Base-by-base conservation (phyloP, 108 stramenopile species). In the Pseudonitzschia multiseries region DNA sequence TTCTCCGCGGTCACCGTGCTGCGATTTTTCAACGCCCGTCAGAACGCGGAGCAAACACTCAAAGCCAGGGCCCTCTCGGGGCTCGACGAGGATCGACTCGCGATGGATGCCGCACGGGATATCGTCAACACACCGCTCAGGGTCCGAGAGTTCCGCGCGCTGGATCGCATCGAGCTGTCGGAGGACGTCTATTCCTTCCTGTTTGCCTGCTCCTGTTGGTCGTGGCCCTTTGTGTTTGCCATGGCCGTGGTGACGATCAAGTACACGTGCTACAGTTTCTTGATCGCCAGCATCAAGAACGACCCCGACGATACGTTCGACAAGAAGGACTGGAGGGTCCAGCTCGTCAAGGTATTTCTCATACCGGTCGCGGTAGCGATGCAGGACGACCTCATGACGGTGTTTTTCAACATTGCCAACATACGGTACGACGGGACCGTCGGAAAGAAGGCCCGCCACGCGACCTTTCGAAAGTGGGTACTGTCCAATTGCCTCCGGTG, bases 311-410 rank as follows among this genome's bases (percentile, higher is more conserved):
- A 40, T n/a, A 33, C 18, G 36, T 17, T 14, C 1, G 0, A 0
- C n/a, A n/a, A n/a, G n/a, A n/a, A n/a, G n/a, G n/a, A n/a, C n/a
- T 14, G 18, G 31, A 26, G 2, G 54, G 26, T 26, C 33, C 61
- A 62, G 15, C 33, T 17, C 18, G 32, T 33, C 21, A 62, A 71
- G 41, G 44, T 71, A 40, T 43, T 61, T 14, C 22, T 71, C 0
- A 46, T 71, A 8, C 71, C 71, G 14, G 56, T 71, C 0, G 71
- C 71, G n/a, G 36, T 71, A 1, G n/a, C 59, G 2, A 42, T 71
- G 53, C 71, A 71, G 42, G 59, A 71, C 13, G 71, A 71, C 46
- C 36, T 71, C 22, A 71, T 71, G 13, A 42, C 53, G 10, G 71
- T 71, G 17, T 71, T 60, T 41, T 41, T 24, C 17, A 71, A 54